These are phyloP conservation scores for Trifolium subterraneum DNA, from an alignment of 306 rosid species.

Conservation along the genomic window DNA sequence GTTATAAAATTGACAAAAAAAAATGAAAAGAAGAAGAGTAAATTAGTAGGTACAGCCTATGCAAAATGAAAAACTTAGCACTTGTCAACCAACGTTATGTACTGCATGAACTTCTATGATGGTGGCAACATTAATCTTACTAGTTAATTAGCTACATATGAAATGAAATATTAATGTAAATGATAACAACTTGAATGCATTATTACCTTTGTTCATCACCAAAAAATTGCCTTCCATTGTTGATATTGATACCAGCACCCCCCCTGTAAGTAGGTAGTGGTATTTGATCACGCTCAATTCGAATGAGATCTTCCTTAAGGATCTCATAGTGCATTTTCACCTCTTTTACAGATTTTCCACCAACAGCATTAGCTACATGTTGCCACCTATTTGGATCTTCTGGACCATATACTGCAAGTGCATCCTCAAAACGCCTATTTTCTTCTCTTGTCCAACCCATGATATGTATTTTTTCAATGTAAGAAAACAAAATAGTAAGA, in stretches of 20 bases:
- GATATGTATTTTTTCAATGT: background rate
- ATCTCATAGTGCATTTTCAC: slow-evolving; percentile 79
- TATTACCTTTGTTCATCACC: slow-evolving; percentile 67
- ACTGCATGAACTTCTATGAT: background rate
- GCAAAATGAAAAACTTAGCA: background rate
- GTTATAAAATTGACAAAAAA: no score
- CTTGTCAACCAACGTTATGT: background rate
- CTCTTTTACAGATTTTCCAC: slow-evolving; percentile 75
- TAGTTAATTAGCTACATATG: background rate
- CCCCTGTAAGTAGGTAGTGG: slow-evolving; percentile 72
- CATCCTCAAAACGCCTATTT: slow-evolving; percentile 81
- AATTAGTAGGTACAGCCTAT: background rate
- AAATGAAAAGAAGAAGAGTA: no score
- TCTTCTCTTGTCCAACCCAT: slow-evolving; percentile 82
- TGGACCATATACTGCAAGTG: slow-evolving; percentile 82
- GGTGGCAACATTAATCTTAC: no score
- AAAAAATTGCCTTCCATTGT: slow-evolving; percentile 37
- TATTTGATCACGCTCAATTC: slow-evolving; percentile 75
- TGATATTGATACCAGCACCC: slow-evolving; percentile 42
- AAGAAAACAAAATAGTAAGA: background rate
- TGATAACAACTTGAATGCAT: background rate
- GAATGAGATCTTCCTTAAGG: slow-evolving; percentile 73
- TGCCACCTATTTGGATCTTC: slow-evolving; percentile 89
- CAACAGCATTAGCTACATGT: slow-evolving; percentile 84
- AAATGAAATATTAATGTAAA: background rate